phyloP scores from a whole-genome alignment of 192 early-diverging fungal species.

The Cetraspora pellucida region DNA sequence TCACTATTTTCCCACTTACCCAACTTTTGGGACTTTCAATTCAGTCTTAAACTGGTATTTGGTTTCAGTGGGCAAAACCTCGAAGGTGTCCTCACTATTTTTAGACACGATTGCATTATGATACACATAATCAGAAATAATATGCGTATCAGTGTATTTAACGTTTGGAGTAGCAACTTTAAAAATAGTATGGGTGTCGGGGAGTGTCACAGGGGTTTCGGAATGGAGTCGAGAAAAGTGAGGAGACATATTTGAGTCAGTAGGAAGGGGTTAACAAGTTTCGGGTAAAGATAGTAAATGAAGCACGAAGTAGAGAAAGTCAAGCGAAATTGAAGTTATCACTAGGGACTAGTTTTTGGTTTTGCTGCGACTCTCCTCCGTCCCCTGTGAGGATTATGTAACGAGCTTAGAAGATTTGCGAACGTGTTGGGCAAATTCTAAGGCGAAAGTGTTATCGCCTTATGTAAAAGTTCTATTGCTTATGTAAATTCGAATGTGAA shows the following conservation, averaged over 20 bases:
- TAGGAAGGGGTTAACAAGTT: too few relatives aligned
- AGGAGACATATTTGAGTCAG: conserved; percentile 1
- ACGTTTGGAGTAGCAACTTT: conserved; percentile 90
- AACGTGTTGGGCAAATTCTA: conserved; percentile 31
- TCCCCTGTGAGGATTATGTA: conserved; percentile 54
- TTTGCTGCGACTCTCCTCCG: conserved; percentile 39
- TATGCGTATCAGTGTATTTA: conserved; percentile 76
- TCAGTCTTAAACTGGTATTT: conserved; percentile 90
- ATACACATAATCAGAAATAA: conserved; percentile 88
- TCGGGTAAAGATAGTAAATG: neutral
- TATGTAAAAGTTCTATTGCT: too few relatives aligned
- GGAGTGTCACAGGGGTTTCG: too few relatives aligned
- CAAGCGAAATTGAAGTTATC: conserved; percentile 37
- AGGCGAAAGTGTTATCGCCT: too few relatives aligned
- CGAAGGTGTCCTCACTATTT: conserved; percentile 66
- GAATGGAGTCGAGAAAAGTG: conserved; percentile 38
- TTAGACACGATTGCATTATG: conserved; percentile 81
- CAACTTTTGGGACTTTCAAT: conserved; percentile 77
- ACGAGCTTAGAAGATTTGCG: conserved; percentile 48
- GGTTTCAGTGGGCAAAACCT: conserved; percentile 83
- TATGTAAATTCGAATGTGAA: too few relatives aligned
- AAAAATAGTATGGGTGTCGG: conserved; percentile 59
- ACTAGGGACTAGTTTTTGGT: conserved; percentile 41
- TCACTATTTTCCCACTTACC: too few relatives aligned
- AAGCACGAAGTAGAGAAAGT: neutral